A percentile compares a stretch with the other conserved stretches of the same genome.
Evolutionary conservation across 352 stramenopile species (phyloP).

Genomic region (Pythium volutum): DNA sequence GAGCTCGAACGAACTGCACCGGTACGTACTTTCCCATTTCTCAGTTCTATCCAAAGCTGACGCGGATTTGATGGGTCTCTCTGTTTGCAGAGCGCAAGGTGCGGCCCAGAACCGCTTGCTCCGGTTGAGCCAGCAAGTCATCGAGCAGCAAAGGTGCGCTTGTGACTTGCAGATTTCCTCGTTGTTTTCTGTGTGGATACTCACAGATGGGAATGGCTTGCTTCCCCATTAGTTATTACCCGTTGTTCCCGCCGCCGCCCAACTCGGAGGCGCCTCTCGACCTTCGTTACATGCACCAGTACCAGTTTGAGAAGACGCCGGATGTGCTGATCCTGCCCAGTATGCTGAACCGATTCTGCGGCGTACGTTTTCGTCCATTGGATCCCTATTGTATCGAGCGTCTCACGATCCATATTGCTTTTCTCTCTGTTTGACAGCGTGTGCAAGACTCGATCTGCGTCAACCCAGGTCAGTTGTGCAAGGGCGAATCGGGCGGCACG

Average conservation of each 20-base stretch:
- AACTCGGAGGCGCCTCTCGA: constrained; percentile 85
- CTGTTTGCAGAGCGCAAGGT: constrained; percentile 1
- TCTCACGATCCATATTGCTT: background rate
- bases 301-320: constrained; percentile 88
- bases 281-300: constrained; percentile 90
- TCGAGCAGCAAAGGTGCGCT: constrained; percentile 71
- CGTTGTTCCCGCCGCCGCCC: constrained; percentile 69
- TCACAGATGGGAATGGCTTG: background rate
- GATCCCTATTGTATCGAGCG: background rate
- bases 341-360: constrained; percentile 89
- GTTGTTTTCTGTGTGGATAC: background rate
- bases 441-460: constrained; percentile 92
- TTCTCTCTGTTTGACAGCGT: constrained; percentile 40
- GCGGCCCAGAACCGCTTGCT: constrained; percentile 60
- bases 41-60: background rate
- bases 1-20: constrained; percentile 77
- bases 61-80: background rate
- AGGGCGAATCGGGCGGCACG: constrained; percentile 92
- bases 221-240: constrained; percentile 80
- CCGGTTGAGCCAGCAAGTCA: constrained; percentile 71
- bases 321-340: constrained; percentile 96
- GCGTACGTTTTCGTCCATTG: constrained; percentile 41
- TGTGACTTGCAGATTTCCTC: background rate
- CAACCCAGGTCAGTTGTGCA: constrained; percentile 94
- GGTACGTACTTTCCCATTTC: constrained; percentile 21